Conservation (phyloP, 2,329 filamentous ascomycete genomes). For the Botrytis aclada region DNA sequence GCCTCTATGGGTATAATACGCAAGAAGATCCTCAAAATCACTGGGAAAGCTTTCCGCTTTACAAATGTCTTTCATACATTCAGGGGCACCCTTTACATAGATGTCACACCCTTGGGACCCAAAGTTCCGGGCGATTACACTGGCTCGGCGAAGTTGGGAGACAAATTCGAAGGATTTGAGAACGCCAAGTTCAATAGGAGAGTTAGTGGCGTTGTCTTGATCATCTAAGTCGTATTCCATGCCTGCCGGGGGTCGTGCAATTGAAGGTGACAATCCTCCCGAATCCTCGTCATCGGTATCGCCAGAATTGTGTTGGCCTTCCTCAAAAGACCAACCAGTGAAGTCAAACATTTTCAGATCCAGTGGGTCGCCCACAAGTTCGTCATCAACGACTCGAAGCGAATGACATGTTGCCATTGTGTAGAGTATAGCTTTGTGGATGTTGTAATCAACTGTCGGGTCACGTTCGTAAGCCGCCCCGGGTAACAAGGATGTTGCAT, state of each 20-base stretch:
- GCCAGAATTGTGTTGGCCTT: conserved; percentile 68
- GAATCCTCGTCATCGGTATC: conserved; percentile 72
- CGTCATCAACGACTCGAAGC: conserved; percentile 78
- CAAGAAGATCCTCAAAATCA: conserved; percentile 86
- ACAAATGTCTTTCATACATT: conserved; percentile 95
- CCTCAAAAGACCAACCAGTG: conserved; percentile 87
- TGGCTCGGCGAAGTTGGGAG: conserved; percentile 85
- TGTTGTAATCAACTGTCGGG: conserved; percentile 55
- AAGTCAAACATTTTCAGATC: conserved; percentile 99
- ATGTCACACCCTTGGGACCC: conserved; percentile 80
- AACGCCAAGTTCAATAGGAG: conserved; percentile 79
- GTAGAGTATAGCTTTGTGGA: conserved; percentile 72
- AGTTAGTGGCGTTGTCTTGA: conserved; percentile 36
- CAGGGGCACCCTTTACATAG: conserved; percentile 94
- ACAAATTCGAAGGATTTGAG: conserved; percentile 92
- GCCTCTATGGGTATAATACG: conserved; percentile 90
- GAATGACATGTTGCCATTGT: conserved; percentile 99
- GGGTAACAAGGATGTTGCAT: conserved; percentile 57
- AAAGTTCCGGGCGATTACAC: conserved; percentile 87
- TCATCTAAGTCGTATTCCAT: conserved; percentile 57
- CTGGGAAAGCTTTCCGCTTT: conserved; percentile 75
- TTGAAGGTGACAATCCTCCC: conserved; percentile 75
- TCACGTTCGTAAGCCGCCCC: conserved; percentile 54
- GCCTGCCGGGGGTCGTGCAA: conserved; percentile 73
- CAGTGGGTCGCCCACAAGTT: conserved; percentile 87